Evolutionary conservation across 257 asterid genomes (phyloP).

Genomic region (Solanum rostratum): DNA sequence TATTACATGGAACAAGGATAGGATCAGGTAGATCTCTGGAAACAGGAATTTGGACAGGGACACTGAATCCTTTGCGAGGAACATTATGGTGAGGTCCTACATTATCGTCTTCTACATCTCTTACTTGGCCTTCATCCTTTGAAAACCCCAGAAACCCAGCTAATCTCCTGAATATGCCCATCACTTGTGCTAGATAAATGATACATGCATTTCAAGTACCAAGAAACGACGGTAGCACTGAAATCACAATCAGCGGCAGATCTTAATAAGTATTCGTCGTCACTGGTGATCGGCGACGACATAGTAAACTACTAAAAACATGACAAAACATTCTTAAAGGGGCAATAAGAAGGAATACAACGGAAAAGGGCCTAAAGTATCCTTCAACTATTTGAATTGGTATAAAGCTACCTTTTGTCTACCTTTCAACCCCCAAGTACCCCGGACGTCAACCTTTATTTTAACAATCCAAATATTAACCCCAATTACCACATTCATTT

Average conservation of each 20-base stretch:
- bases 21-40: not conserved
- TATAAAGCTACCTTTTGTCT: too few species aligned
- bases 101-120: not conserved
- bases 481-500: not conserved
- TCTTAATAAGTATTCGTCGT: not conserved
- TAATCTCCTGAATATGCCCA: not conserved
- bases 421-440: too few species aligned
- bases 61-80: not conserved
- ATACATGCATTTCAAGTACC: not conserved
- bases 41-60: not conserved
- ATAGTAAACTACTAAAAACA: too few species aligned
- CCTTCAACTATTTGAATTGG: too few species aligned
- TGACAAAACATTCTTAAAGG: too few species aligned
- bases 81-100: not conserved
- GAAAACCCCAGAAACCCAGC: slow-evolving; percentile 1
- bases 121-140: not conserved
- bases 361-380: too few species aligned
- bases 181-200: not conserved
- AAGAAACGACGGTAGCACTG: not conserved
- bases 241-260: not conserved
- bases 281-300: not conserved
- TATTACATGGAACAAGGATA: not conserved
- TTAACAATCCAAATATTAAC: not conserved
- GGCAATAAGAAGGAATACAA: too few species aligned
- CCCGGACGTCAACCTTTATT: too few species aligned